Base-by-base conservation (phyloP, 1,284 basidiomycete genomes). In the Mycosarcoma mackinlayi region DNA sequence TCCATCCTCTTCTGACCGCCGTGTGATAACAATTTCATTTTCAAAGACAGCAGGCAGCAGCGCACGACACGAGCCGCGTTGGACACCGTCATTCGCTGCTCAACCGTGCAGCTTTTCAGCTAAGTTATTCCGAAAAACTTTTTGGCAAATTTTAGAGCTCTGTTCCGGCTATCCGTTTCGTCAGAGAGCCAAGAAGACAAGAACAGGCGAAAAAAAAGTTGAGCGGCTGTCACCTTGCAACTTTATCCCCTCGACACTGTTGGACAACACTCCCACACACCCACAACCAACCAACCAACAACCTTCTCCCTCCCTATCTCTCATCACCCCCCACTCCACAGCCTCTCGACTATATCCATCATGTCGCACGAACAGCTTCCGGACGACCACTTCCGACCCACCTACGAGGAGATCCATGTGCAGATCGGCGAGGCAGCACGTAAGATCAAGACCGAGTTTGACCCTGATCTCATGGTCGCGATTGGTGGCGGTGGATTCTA, bases 401-500 rank as follows among this genome's bases (percentile, higher is more conserved):
- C 79, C 3, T 82, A 82, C 63, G 80, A 82, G 62, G 81, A 82
- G 31, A 79, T 82, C 40, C 81, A 82, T 54, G 59, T 76, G 11
- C 67, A 78, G 57, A 81, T 81, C 50, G 69, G 73, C 44, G 38
- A 71, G 33, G 63, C 73, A 9, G 73, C 81, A n/a, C 58, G 67
- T 21, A 57, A 62, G 45, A 76, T 82, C 58, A 76, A 74, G 54
- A 56, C 58, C 47, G 77, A 80, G 51, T 81, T 80, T 49, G 66
- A 73, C 48, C 75, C 75, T 11, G 75, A 78, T 54, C 63, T 78
- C 21, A 77, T 78, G 68, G 76, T 82, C 27, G 77, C 78, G 31
- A 81, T 82, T 38, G 76, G 75, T 31, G 81, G 79, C 35, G 81
- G 81, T 28, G 81, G 81, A 28, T 76, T 82, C 60, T 79, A 79